These are phyloP conservation scores for Talaromyces sp. DNA, from an alignment of 2,329 filamentous ascomycete species.

Conservation along the genomic window DNA sequence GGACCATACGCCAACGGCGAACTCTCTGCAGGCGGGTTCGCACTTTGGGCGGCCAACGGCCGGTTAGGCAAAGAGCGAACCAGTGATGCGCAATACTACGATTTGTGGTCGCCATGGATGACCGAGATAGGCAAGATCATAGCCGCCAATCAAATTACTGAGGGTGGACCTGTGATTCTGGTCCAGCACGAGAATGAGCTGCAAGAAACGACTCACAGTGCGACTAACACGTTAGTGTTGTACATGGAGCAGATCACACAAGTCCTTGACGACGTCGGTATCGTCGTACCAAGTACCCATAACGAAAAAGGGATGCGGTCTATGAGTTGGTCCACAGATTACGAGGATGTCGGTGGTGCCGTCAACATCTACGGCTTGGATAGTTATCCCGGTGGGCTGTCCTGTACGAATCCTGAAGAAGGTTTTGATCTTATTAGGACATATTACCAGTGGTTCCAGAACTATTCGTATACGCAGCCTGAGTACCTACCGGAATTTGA, in stretches of 20 bases:
- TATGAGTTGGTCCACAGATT: conserved; percentile 57
- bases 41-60: conserved; percentile 48
- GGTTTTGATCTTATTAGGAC: conserved; percentile 52
- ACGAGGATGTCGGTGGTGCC: conserved; percentile 50
- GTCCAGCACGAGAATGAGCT: conserved; percentile 83
- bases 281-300: conserved; percentile 69
- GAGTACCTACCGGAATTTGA: conserved; percentile 59
- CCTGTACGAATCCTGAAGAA: conserved; percentile 48
- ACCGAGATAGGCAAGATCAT: conserved; percentile 47
- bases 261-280: conserved; percentile 63
- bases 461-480: conserved; percentile 54
- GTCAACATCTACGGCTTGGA: conserved; percentile 66
- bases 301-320: conserved; percentile 66
- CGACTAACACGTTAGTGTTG: conserved; percentile 58
- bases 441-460: conserved; percentile 57
- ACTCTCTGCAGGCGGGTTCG: conserved; percentile 47
- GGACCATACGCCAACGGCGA: conserved; percentile 54
- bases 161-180: conserved; percentile 73
- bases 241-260: conserved; percentile 70
- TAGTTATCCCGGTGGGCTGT: conserved; percentile 49
- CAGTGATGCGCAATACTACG: conserved; percentile 43
- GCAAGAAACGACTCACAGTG: conserved; percentile 48
- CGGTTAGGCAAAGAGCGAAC: conserved; percentile 45
- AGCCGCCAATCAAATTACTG: conserved; percentile 66
- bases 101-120: conserved; percentile 49